These are phyloP conservation scores for Elsinoe batatas DNA, from an alignment of 2,329 filamentous ascomycete species.

Conservation along the genomic window DNA sequence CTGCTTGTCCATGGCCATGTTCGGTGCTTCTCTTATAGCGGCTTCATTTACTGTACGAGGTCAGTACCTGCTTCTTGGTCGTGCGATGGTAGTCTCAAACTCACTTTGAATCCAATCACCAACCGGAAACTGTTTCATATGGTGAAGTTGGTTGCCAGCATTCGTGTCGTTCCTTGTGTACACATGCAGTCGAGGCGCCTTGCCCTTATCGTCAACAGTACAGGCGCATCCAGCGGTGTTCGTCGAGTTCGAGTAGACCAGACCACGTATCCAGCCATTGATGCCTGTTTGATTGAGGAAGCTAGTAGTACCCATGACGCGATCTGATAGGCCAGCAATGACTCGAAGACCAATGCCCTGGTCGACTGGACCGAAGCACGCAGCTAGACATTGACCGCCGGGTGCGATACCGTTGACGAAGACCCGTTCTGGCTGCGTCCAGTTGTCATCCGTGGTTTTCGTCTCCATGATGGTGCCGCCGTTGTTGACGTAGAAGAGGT, in stretches of 20 bases:
- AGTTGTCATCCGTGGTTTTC: neutral
- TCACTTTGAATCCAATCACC: neutral
- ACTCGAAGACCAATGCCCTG: neutral
- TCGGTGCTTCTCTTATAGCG: neutral
- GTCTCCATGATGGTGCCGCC: neutral
- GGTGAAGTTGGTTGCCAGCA: neutral
- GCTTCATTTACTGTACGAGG: neutral
- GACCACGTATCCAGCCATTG: neutral
- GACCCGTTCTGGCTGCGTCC: neutral
- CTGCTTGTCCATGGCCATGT: conserved; percentile 1
- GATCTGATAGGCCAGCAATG: neutral
- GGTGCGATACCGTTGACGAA: neutral
- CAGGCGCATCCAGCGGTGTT: neutral
- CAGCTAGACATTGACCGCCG: neutral
- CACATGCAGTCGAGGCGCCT: neutral
- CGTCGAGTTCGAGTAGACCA: neutral
- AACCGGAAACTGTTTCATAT: neutral
- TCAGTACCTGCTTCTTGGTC: neutral
- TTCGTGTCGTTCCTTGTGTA: neutral
- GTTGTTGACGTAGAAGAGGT: conserved; percentile 4
- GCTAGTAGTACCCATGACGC: neutral
- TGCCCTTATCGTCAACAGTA: neutral
- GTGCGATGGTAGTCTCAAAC: neutral
- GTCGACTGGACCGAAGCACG: neutral
- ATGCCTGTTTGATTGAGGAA: conserved; percentile 1